Evolutionary conservation across 257 asterid genomes (phyloP).

Genomic region (Rauvolfia tetraphylla): DNA sequence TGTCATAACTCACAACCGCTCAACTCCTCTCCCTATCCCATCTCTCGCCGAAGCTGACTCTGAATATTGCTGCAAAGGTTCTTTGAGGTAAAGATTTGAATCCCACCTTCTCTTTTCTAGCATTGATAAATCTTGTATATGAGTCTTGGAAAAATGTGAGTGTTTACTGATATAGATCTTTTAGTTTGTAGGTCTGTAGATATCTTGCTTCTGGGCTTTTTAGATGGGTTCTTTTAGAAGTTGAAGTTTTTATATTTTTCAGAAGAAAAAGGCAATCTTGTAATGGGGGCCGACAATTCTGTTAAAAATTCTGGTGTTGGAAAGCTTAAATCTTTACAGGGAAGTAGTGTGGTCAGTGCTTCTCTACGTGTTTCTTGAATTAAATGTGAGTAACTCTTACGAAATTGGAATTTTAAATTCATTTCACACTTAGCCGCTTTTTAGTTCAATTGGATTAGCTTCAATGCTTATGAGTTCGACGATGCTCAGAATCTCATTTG

Average conservation of each 20-base stretch:
- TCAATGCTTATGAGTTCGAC: background rate
- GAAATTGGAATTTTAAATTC: background rate
- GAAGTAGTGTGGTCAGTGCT: background rate
- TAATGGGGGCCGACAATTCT: background rate
- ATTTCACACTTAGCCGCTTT: background rate
- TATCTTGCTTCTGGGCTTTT: background rate
- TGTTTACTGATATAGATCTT: constrained; percentile 2
- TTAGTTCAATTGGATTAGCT: background rate
- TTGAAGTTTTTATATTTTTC: background rate
- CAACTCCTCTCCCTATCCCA: constrained; percentile 9
- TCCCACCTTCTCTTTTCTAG: background rate
- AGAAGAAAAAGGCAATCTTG: background rate
- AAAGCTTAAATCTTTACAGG: background rate
- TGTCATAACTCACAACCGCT: constrained; percentile 18
- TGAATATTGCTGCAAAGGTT: background rate
- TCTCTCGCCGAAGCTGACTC: background rate
- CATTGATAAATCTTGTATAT: background rate
- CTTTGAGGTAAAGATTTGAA: constrained; percentile 11
- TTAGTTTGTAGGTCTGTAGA: background rate
- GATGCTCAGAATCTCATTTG: background rate
- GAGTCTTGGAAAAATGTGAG: constrained; percentile 12
- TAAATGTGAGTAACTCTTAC: background rate
- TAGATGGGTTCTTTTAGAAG: background rate
- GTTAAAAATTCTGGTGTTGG: background rate
- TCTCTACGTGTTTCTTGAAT: background rate